Base-by-base conservation (phyloP, 768 basidiomycete species). In the Suillus decipiens region DNA sequence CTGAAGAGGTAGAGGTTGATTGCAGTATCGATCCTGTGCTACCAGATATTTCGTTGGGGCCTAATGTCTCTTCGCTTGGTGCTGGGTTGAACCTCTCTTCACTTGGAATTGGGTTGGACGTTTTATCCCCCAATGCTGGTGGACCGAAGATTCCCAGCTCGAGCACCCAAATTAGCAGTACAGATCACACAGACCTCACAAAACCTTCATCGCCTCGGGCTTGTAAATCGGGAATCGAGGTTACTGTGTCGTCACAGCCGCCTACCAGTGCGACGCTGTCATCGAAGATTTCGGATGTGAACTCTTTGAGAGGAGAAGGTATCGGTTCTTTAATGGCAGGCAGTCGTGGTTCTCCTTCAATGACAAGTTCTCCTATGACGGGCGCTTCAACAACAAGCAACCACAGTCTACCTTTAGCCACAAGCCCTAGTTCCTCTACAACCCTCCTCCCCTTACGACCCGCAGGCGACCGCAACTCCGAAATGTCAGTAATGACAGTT, bases 401-500 rank as follows among this genome's bases (percentile, higher is more conserved):
- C 24, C 47, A 6, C 47, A 28, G 47, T 48, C 14, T 5, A 12
- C 12, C 54, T 22, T 55, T 22, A 36, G 14, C 3, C 6, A 56
- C 36, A 10, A 28, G 17, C 34, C 56, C 0, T 10, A 19, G 11
- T 41, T 70, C 75, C 1, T 69, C 74, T 22, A 67, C 66, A 28
- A 61, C 66, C n/a, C 67, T 71, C 22, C 63, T 61, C 28, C 66
- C 70, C 41, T 34, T 22, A 28, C 67, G 64, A 33, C 42, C 59
- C n/a, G 31, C 68, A 1, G 61, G 68, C 31, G 73, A 75, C n/a
- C 74, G 74, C 15, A 72, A 76, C 60, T 75, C 74, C 8, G 67
- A 59, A n/a, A 39, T 83, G 60, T 79, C 80, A 8, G 77, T 71
- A 14, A 71, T 76, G 19, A 85, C 84, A 2, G 80, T 86, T 9